Evolutionary conservation across 2,329 filamentous ascomycete species (phyloP).

Genomic region (Fusarium mexicanum): DNA sequence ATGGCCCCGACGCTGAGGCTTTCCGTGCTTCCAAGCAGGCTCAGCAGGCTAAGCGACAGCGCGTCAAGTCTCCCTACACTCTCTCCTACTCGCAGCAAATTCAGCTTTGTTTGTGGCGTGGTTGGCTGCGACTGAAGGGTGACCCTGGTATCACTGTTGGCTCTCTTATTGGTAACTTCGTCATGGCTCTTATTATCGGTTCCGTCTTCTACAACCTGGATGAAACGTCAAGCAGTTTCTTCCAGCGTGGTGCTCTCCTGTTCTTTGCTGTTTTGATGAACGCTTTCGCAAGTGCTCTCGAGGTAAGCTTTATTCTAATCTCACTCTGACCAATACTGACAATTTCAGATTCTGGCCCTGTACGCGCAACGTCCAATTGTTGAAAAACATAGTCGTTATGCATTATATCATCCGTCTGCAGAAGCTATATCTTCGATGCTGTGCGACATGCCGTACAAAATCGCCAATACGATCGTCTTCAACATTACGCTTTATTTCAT

Average conservation of each 20-base stretch:
- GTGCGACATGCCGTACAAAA: slow-evolving; percentile 82
- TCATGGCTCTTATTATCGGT: slow-evolving; percentile 80
- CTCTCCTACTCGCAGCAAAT: slow-evolving; percentile 81
- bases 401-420: slow-evolving; percentile 87
- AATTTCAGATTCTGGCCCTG: slow-evolving; percentile 76
- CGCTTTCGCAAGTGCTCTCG: slow-evolving; percentile 81
- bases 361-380: slow-evolving; percentile 92
- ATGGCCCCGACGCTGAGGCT: slow-evolving; percentile 64
- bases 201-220: slow-evolving; percentile 84
- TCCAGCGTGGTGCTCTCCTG: slow-evolving; percentile 78
- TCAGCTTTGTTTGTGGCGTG: slow-evolving; percentile 80
- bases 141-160: slow-evolving; percentile 80
- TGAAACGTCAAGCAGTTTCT: slow-evolving; percentile 76
- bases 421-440: slow-evolving; percentile 91
- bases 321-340: background rate
- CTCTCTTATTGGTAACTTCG: slow-evolving; percentile 75
- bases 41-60: slow-evolving; percentile 67
- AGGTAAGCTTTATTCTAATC: slow-evolving; percentile 55
- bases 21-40: slow-evolving; percentile 65
- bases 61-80: slow-evolving; percentile 81
- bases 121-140: slow-evolving; percentile 78
- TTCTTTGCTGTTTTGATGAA: slow-evolving; percentile 92
- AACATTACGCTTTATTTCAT: slow-evolving; percentile 89
- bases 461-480: slow-evolving; percentile 78
- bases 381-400: slow-evolving; percentile 88